Evolutionary conservation across 2,329 filamentous ascomycete genomes (phyloP).

Genomic region (Ceratocystis colombiana): DNA sequence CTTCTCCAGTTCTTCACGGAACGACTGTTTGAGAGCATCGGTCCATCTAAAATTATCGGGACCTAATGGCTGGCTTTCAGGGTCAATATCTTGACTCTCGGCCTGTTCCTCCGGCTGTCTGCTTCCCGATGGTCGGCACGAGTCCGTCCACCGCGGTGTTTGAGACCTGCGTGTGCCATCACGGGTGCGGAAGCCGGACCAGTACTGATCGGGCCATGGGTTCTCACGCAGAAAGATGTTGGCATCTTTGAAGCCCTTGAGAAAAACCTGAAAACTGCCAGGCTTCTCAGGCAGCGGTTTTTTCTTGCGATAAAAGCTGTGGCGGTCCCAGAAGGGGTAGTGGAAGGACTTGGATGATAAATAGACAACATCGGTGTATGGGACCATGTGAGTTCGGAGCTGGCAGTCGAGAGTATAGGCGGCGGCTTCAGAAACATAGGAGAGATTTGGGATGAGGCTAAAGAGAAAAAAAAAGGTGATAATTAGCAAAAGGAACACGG

Average conservation of each 20-base stretch:
- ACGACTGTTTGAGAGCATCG: constrained; percentile 74
- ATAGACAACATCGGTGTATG: constrained; percentile 90
- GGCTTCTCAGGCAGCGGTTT: constrained; percentile 80
- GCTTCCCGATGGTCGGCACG: constrained; percentile 58
- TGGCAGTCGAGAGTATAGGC: constrained; percentile 91
- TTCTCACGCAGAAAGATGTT: constrained; percentile 91
- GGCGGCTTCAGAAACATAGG: constrained; percentile 94
- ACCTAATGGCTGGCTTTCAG: constrained; percentile 36
- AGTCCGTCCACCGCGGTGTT: constrained; percentile 63
- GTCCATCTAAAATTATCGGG: constrained; percentile 71
- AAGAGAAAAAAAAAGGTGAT: constrained; percentile 18
- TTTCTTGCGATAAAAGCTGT: constrained; percentile 77
- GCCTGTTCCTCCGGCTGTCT: constrained; percentile 35
- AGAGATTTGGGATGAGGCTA: constrained; percentile 87
- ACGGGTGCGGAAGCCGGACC: constrained; percentile 57
- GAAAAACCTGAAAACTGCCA: constrained; percentile 93
- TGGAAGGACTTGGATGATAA: constrained; percentile 95
- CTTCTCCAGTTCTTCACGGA: constrained; percentile 91
- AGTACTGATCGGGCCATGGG: constrained; percentile 89
- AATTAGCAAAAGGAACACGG: constrained; percentile 25
- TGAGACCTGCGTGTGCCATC: constrained; percentile 54
- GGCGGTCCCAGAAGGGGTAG: constrained; percentile 94
- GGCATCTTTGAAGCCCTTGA: constrained; percentile 94
- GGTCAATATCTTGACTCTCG: constrained; percentile 35
- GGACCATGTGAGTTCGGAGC: constrained; percentile 81